Evolutionary conservation across 176 grass and related monocot species (phyloP).

Genomic region (Thalia dealbata): DNA sequence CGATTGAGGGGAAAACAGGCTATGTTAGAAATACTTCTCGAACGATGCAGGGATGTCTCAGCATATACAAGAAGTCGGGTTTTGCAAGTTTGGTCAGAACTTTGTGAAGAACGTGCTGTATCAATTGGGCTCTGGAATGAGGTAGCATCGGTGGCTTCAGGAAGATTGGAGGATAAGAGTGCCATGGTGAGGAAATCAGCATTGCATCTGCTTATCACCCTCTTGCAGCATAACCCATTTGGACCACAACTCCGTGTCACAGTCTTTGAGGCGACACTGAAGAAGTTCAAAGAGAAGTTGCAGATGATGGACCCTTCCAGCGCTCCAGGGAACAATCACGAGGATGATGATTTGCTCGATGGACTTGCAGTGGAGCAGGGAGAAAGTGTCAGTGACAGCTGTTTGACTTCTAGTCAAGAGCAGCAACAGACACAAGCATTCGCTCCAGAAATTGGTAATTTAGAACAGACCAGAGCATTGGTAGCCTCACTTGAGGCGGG

Average conservation of each 20-base stretch:
- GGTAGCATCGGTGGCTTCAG: conserved; percentile 65
- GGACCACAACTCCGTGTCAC: conserved; percentile 66
- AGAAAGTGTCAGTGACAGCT: conserved; percentile 85
- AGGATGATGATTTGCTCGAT: conserved; percentile 19
- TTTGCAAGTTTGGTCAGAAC: conserved; percentile 90
- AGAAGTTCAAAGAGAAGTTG: conserved; percentile 82
- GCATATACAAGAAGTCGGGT: conserved; percentile 92
- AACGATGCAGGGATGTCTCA: conserved; percentile 84
- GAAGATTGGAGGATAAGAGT: conserved; percentile 93
- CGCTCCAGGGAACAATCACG: conserved; percentile 24
- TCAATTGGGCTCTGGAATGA: conserved; percentile 98
- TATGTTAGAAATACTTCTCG: conserved; percentile 85
- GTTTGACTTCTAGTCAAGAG: conserved; percentile 59
- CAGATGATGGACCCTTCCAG: conserved; percentile 45
- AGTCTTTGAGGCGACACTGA: conserved; percentile 71
- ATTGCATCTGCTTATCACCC: conserved; percentile 69
- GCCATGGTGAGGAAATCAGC: conserved; percentile 94
- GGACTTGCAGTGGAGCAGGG: conserved; percentile 38
- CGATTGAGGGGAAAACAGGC: conserved; percentile 76
- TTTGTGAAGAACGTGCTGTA: conserved; percentile 84
- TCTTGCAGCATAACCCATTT: conserved; percentile 96
- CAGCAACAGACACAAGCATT: conserved; percentile 35
- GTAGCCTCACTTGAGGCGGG: conserved; percentile 95
- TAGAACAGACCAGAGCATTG: conserved; percentile 89
- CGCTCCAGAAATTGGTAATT: conserved; percentile 63